phyloP scores from a whole-genome alignment of 2,329 filamentous ascomycete genomes.

The Fusarium abutilonis region DNA sequence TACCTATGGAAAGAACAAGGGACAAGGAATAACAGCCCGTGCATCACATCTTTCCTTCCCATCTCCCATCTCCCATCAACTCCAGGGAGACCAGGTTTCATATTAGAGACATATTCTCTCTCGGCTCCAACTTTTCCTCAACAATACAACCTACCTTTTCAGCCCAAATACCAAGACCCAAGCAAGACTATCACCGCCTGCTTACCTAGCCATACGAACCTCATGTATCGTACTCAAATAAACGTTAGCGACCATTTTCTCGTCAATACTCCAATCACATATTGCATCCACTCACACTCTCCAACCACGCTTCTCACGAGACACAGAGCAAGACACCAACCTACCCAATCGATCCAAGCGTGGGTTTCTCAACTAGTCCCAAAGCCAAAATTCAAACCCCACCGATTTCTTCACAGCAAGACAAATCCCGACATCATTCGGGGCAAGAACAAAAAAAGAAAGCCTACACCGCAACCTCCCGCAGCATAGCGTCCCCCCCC shows the following conservation, averaged over 20 bases:
- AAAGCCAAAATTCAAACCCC: conserved; percentile 37
- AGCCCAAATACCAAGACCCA: not conserved
- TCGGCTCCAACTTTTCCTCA: conserved; percentile 12
- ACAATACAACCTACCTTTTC: conserved; percentile 11
- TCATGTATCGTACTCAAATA: conserved; percentile 4
- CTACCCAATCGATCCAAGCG: conserved; percentile 35
- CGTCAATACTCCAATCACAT: conserved; percentile 19
- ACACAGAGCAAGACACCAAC: conserved; percentile 28
- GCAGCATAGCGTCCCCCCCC: conserved; percentile 12
- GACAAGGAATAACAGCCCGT: conserved; percentile 10
- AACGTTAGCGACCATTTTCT: not conserved
- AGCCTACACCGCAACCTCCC: conserved; percentile 37
- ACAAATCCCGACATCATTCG: conserved; percentile 37
- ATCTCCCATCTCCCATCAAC: conserved; percentile 18
- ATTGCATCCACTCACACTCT: conserved; percentile 32
- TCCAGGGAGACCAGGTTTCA: conserved; percentile 29
- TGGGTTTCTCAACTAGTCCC: conserved; percentile 32
- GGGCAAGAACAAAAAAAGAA: conserved; percentile 34
- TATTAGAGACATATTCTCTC: conserved; percentile 23
- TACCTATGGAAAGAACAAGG: conserved; percentile 5
- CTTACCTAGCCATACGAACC: not conserved
- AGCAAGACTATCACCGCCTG: not conserved
- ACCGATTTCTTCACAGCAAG: conserved; percentile 22
- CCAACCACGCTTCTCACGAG: conserved; percentile 32
- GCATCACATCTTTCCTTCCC: not conserved